Evolutionary conservation across 768 basidiomycete species (phyloP), one percentile per base, ranked within the genome.

Genomic region (Suillus subalutaceus): DNA sequence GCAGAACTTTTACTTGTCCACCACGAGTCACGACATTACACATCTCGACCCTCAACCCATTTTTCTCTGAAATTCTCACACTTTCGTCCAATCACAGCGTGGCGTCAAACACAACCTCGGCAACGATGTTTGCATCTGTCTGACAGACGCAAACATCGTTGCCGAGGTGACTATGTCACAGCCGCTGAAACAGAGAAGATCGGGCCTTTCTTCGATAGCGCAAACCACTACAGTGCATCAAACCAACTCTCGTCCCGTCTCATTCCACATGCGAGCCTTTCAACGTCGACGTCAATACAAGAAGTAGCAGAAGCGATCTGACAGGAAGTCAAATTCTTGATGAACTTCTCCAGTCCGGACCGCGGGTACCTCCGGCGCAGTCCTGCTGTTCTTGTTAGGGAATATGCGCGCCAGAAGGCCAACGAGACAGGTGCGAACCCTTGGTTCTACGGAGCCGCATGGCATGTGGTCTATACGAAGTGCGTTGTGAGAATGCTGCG

Each of bases 361-460:
- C 26, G 23, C 38, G 0, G 72, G 68, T 6, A 4, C 67, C 4
- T n/a, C 55, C 3, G 57, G 60, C 20, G 23, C 37, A 1, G 35
- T 50, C 6, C 41, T 44, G 23, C 60, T 46, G 1, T 43, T 63
- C 23, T 18, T 72, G 20, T 70, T 68, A n/a, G 71, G 66, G 4
- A 61, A 65, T 35, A 63, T 73, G 44, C 26, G 26, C 26, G 26
- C 6, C 59, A 62, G 6, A 67, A 26, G 32, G 63, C 57, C 9
- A 67, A 72, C n/a, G 67, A 65, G 43, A 69, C 71, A 1, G 71
- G 65, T 2, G 71, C 69, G 0, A 72, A 72, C 43, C 72, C 72
- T 12, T 69, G 64, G 23, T 61, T 71, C 6, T 73, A 73, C 23
- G 53, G 65, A 12, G 67, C 69, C 9, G 56, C 72, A 1, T 71